Conservation (phyloP, 2,329 filamentous ascomycete genomes). For the Alternaria conjuncta region DNA sequence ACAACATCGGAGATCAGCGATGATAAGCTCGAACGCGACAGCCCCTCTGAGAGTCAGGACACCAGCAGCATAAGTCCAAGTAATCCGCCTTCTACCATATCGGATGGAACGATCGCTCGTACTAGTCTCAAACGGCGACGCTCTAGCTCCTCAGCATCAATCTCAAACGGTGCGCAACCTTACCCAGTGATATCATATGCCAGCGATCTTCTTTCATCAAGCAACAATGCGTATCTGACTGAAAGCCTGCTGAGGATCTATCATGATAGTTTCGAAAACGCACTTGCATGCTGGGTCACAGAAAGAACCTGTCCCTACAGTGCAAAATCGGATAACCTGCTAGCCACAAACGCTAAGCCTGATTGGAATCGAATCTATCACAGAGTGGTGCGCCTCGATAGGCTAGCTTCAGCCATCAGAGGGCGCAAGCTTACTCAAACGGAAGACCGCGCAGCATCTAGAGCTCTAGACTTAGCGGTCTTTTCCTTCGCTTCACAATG, state of each 20-base stretch:
- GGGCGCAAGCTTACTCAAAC: constrained; percentile 50
- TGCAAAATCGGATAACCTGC: constrained; percentile 34
- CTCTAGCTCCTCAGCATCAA: constrained; percentile 27
- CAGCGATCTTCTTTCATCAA: constrained; percentile 41
- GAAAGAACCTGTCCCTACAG: constrained; percentile 62
- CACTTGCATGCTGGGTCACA: constrained; percentile 61
- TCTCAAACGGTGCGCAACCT: constrained; percentile 25
- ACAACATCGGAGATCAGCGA: constrained; percentile 29
- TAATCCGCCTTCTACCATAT: constrained; percentile 6
- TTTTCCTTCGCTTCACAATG: constrained; percentile 63
- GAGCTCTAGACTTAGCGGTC: constrained; percentile 57
- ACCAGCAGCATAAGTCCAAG: background rate
- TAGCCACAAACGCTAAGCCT: constrained; percentile 47
- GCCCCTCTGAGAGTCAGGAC: constrained; percentile 9
- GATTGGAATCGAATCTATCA: constrained; percentile 60
- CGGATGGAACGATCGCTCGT: constrained; percentile 14
- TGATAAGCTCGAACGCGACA: constrained; percentile 19
- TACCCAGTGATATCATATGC: constrained; percentile 28
- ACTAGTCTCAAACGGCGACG: constrained; percentile 34
- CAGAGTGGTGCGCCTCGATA: constrained; percentile 58
- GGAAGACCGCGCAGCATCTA: constrained; percentile 55
- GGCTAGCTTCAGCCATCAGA: constrained; percentile 49
- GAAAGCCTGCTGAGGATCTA: constrained; percentile 58
- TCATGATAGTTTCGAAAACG: constrained; percentile 62
- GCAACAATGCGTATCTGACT: constrained; percentile 51